phyloP scores from a whole-genome alignment of 176 grass and related monocot species.

The Zoysia pacifica region DNA sequence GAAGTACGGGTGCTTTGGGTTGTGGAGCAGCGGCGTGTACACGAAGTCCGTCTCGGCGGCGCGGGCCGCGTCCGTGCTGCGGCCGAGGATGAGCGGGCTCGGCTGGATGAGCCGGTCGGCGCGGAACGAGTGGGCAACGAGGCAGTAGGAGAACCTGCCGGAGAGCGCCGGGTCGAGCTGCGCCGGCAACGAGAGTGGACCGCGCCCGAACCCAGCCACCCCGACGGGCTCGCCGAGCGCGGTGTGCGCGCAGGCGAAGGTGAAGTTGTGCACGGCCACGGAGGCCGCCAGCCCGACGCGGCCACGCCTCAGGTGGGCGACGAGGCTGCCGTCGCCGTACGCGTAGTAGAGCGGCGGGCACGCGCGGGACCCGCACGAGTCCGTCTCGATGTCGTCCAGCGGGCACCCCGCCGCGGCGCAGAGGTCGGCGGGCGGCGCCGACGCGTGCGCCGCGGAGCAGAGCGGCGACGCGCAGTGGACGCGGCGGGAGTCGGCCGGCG shows the following conservation, averaged over 20 bases:
- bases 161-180: constrained; percentile 70
- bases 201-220: constrained; percentile 82
- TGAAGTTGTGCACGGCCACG: constrained; percentile 65
- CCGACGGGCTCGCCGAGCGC: constrained; percentile 81
- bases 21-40: constrained; percentile 85
- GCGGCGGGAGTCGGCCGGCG: constrained; percentile 49
- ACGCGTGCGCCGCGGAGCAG: constrained; percentile 73
- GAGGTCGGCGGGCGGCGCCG: constrained; percentile 58
- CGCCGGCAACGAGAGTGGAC: constrained; percentile 74
- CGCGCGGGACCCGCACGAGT: constrained; percentile 54
- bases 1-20: constrained; percentile 81
- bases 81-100: constrained; percentile 86
- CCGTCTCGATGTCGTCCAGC: constrained; percentile 75
- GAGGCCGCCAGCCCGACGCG: constrained; percentile 58
- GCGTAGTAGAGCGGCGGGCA: constrained; percentile 88
- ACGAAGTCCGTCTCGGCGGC: constrained; percentile 45
- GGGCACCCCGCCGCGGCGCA: constrained; percentile 73
- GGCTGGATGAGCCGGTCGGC: constrained; percentile 57
- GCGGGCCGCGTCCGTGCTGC: constrained; percentile 35
- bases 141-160: constrained; percentile 86
- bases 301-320: constrained; percentile 68
- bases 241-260: constrained; percentile 82
- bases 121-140: constrained; percentile 83
- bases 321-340: constrained; percentile 88
- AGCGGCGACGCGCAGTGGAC: constrained; percentile 59